Evolutionary conservation across 441 rosid species (phyloP), one percentile per base, ranked within the genome.

Genomic region (Hura crepitans): DNA sequence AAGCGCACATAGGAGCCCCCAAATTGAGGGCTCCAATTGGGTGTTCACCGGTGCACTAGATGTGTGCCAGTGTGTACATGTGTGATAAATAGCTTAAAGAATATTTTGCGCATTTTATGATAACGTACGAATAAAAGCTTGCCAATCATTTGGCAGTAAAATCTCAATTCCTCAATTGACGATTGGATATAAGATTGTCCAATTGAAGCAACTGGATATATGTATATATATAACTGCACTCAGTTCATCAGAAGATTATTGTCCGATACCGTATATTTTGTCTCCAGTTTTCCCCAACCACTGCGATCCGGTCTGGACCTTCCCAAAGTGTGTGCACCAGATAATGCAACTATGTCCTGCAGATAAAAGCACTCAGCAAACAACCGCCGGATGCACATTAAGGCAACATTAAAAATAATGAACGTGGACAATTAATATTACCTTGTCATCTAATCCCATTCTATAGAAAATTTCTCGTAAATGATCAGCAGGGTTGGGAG

Each of bases 241-340:
- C 18, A 23, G 23, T 23, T 22, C 0, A 46, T 70, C 20, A 78
- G 56, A 66, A 45, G 37, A 65, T 18, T 47, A 23, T 62, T 13
- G 39, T 66, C 61, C 55, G n/a, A 69, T 85, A 93, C 98, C 91
- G 95, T 91, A 77, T 93, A 87, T 79, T 91, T 91, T 17, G 97
- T 91, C 81, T 91, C 97, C 45, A 89, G 91, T 82, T 93, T 93
- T 54, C 98, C 98, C 96, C 94, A 91, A 65, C 96, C 93, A 71
- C 98, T 93, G 62, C 97, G 96, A 5, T 91, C 98, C 74, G 93
- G 93, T 84, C 95, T 91, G 66, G 98, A 78, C 83, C 98, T 86
- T 68, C 98, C 98, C 50, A 93, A 74, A 18, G 98, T 93, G 77
- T 91, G 98, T 12, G 98, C 98, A 78, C 98, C 97, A 75, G 98